Conservation (phyloP, 768 basidiomycete genomes). For the Boletus sp. region DNA sequence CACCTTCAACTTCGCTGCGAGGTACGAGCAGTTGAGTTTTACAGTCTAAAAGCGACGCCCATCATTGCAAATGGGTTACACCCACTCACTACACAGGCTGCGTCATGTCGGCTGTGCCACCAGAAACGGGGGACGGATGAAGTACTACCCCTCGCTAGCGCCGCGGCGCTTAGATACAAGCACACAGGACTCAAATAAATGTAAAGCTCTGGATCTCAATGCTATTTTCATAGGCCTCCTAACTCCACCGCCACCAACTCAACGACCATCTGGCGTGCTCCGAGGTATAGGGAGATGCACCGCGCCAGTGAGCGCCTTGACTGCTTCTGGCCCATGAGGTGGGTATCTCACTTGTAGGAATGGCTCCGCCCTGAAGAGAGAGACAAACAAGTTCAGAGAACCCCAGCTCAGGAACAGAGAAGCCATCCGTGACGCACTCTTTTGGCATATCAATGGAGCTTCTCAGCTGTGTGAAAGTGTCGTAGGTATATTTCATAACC, state of each 20-base stretch:
- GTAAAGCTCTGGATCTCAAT: background rate
- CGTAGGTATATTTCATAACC: slow-evolving; percentile 49
- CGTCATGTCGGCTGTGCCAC: background rate
- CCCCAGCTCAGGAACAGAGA: background rate
- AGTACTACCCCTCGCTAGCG: background rate
- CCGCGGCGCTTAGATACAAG: background rate
- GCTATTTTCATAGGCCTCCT: background rate
- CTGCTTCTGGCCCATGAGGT: slow-evolving; percentile 19
- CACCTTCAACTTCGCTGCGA: too few relatives aligned
- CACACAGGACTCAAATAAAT: background rate
- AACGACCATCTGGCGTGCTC: slow-evolving; percentile 4
- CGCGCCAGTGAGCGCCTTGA: slow-evolving; percentile 6
- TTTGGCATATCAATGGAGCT: slow-evolving; percentile 52
- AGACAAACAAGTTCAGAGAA: slow-evolving; percentile 3
- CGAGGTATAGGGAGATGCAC: slow-evolving; percentile 15
- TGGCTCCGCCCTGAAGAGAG: slow-evolving; percentile 20
- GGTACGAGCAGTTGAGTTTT: too few relatives aligned
- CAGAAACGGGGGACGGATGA: slow-evolving; percentile 6
- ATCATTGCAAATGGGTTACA: background rate
- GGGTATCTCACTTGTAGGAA: slow-evolving; percentile 23
- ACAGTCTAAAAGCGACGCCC: background rate
- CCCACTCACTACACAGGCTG: background rate
- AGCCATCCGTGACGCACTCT: slow-evolving; percentile 39
- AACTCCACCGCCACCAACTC: background rate
- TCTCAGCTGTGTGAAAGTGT: slow-evolving; percentile 50